Evolutionary conservation across 2,329 filamentous ascomycete genomes (phyloP), one percentile per base, ranked within the genome.

Genomic region (Lojkania enalia): DNA sequence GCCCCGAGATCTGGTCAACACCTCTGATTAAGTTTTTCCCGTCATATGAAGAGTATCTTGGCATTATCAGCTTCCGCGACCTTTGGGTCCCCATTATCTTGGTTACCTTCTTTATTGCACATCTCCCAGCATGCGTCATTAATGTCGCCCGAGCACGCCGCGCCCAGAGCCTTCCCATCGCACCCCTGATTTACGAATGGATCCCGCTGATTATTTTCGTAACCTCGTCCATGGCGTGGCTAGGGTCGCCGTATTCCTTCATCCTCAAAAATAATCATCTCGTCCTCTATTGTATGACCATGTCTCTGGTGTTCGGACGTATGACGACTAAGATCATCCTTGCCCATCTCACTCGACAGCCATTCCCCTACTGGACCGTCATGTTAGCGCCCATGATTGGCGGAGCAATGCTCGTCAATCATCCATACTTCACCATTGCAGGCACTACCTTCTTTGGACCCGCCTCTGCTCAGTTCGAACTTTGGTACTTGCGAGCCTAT

Each of bases 291-390:
- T 96, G 91, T 75, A 73, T 95, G 48, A 95, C 89, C 48, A 87
- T 97, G 78, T 88, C 89, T n/a, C 91, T 97, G 61, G 94, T 96
- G 47, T 97, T 99, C 70, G 94, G 94, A 25, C 87, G 94, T 57
- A 90, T 99, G 86, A 97, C 94, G 0, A 99, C 94, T 29, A 99
- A 97, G 77, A 97, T 97, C 71, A 99, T 99, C 65, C 84, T 99
- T 14, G 92, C 94, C 2, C 94, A 99, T 71, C 78, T 99, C 39
- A 94, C 94, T 2, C 84, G 84, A 52, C 94, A 97, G 69, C 88
- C 92, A 3, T 99, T 97, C 73, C 94, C 94, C 1, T 95, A 88
- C 79, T 97, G 91, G 90, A 97, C 94, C 9, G 81, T 94, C 37
- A 88, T 97, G 81, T 79, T 97, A 27, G 83, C 82, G 23, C 94